A percentile compares a stretch with the other conserved stretches of the same genome.
Evolutionary conservation across 1,139 yeast species (phyloP).

Genomic region (Taphrina sp.): DNA sequence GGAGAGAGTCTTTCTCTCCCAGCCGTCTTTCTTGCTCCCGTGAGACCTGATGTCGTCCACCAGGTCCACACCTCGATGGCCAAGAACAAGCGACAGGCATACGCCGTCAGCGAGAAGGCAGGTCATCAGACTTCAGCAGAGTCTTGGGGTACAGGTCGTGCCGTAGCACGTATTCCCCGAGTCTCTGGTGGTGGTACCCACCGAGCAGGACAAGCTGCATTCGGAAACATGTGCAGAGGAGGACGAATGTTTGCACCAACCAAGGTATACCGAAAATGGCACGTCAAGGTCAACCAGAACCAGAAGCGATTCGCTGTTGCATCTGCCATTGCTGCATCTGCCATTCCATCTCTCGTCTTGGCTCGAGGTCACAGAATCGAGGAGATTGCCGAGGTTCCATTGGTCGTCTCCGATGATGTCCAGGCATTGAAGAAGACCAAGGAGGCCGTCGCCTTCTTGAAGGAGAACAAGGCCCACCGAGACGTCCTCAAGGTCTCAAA

Average conservation of each 20-base stretch:
- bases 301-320: slow-evolving; percentile 99
- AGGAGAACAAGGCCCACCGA: slow-evolving; percentile 98
- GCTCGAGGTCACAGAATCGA: slow-evolving; percentile 99
- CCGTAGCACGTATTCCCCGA: slow-evolving; percentile 99
- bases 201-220: slow-evolving; percentile 99
- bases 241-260: slow-evolving; percentile 99
- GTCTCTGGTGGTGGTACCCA: slow-evolving; percentile 99
- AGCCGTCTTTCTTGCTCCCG: slow-evolving; percentile 99
- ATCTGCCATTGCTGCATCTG: slow-evolving; percentile 99
- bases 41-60: slow-evolving; percentile 99
- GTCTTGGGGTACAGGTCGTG: slow-evolving; percentile 99
- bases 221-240: slow-evolving; percentile 99
- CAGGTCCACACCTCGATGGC: slow-evolving; percentile 96
- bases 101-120: slow-evolving; percentile 98
- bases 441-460: slow-evolving; percentile 97
- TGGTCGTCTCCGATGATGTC: slow-evolving; percentile 90
- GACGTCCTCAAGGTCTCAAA: slow-evolving; percentile 97
- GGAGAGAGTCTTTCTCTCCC: slow-evolving; percentile 68
- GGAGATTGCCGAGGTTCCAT: slow-evolving; percentile 97
- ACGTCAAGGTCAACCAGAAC: slow-evolving; percentile 99
- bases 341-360: slow-evolving; percentile 95
- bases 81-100: slow-evolving; percentile 99
- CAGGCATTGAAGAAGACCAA: slow-evolving; percentile 95
- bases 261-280: slow-evolving; percentile 99
- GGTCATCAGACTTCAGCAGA: slow-evolving; percentile 99